phyloP scores from a whole-genome alignment of 176 grass and related monocot genomes.

The Thalia dealbata region DNA sequence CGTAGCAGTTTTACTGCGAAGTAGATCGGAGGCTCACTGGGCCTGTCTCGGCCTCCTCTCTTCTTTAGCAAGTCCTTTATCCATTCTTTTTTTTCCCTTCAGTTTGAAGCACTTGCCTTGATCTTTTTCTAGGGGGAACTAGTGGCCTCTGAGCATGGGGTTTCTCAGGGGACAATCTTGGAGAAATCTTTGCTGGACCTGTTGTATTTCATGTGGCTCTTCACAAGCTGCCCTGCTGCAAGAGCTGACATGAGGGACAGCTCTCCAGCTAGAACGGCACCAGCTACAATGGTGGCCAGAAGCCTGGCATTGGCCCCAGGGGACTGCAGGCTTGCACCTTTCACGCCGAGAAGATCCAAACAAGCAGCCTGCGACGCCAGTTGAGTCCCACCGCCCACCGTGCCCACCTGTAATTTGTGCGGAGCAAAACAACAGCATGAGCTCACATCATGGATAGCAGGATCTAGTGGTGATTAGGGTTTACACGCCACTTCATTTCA shows the following conservation, averaged over 20 bases:
- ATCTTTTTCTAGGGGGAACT: background rate
- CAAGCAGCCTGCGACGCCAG: slow-evolving; percentile 64
- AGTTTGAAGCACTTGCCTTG: too few species aligned
- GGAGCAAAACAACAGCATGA: background rate
- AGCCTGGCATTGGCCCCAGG: slow-evolving; percentile 46
- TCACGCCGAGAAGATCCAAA: slow-evolving; percentile 60
- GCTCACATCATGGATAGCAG: background rate
- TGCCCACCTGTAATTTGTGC: slow-evolving; percentile 42
- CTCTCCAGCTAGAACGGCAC: slow-evolving; percentile 70
- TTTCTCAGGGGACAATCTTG: slow-evolving; percentile 26
- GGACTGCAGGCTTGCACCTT: slow-evolving; percentile 38
- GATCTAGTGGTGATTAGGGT: background rate
- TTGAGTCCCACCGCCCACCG: slow-evolving; percentile 68
- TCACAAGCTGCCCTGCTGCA: slow-evolving; percentile 61
- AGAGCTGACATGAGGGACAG: slow-evolving; percentile 65
- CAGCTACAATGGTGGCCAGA: slow-evolving; percentile 53
- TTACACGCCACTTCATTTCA: background rate
- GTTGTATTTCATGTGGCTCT: slow-evolving; percentile 87
- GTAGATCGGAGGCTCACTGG: too few species aligned
- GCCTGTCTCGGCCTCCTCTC: too few species aligned
- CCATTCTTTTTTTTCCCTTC: too few species aligned
- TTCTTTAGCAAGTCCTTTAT: too few species aligned
- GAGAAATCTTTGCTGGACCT: slow-evolving; percentile 48
- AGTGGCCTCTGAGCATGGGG: background rate
- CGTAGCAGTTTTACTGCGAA: too few species aligned